Conservation (phyloP, 2,329 filamentous ascomycete genomes). For the Colletotrichum eremochloae region DNA sequence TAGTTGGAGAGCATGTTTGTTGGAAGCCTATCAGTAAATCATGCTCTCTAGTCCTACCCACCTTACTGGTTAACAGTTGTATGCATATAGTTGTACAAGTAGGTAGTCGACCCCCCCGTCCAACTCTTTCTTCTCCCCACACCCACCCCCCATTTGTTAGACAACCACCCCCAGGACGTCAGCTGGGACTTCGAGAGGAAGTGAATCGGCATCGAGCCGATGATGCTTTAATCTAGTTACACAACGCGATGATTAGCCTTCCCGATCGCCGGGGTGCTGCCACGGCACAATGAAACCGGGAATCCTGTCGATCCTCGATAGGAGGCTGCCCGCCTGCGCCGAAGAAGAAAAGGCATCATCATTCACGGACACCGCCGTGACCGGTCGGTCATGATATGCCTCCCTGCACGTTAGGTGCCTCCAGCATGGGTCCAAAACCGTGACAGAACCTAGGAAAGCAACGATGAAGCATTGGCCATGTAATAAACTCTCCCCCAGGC, state of each 20-base stretch:
- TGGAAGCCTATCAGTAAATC: slow-evolving; percentile 21
- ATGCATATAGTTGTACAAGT: too few relatives aligned
- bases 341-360: neutral
- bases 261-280: neutral
- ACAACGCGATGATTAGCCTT: neutral
- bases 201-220: neutral
- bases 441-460: neutral
- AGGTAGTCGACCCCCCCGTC: neutral
- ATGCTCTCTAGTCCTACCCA: slow-evolving; percentile 10
- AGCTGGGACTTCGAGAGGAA: neutral
- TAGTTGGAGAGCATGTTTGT: slow-evolving; percentile 28
- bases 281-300: slow-evolving; percentile 4
- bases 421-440: neutral
- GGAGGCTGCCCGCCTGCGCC: neutral
- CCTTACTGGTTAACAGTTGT: neutral
- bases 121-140: neutral
- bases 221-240: neutral
- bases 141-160: neutral
- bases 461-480: neutral
- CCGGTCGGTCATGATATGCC: neutral
- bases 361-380: neutral
- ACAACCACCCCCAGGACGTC: neutral
- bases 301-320: slow-evolving; percentile 17
- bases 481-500: neutral
- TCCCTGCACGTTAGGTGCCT: neutral